Base-by-base conservation (phyloP, 1,284 basidiomycete species). In the Apiotrichum akiyoshidainum region DNA sequence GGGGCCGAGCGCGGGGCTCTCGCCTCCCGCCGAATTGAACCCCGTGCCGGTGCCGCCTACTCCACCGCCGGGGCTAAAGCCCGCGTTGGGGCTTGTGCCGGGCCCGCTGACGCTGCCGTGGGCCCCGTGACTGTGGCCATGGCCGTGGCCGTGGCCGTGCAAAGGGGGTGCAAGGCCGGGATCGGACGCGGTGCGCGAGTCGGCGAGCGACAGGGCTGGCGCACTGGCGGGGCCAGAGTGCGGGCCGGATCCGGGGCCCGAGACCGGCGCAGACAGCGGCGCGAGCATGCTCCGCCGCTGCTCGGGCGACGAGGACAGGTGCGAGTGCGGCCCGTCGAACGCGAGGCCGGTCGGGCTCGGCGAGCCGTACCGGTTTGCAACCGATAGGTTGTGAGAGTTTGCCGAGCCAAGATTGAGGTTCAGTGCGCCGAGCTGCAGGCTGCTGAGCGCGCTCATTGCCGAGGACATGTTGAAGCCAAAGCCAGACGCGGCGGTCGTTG, bases 291-390 rank as follows among this genome's bases (percentile, higher is more conserved):
- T 34, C 33, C 31, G 33, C 10, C 35, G 48, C 19, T 50, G 19
- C 14, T 37, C 48, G 21, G 17, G 42, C 42, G 42, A n/a, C 17
- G 40, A 8, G 34, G 17, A 13, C 11, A 22, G 48, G 11, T 12
- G 47, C 34, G n/a, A 9, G n/a, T 50, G 49, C 21, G 55, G 49
- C 6, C 49, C 55, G 37, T 57, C 55, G 26, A 57, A 57, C 22
- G 39, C 42, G 14, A 57, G 48, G 35, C 35, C 35, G 4, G 55
- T 57, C 6, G 55, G 55, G 17, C 49, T 52, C 48, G 48, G 35
- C 22, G 21, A 40, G 12, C 26, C n/a, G 26, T 26, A 34, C 22
- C 10, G 35, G 47, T 40, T 17, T 10, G 37, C 34, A 14, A 37
- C 42, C 19, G 52, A 31, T 31, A 31, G 26, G 26, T 7, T 7